Base-by-base conservation (phyloP, 1,284 basidiomycete genomes). In the Athelia psychrophila region DNA sequence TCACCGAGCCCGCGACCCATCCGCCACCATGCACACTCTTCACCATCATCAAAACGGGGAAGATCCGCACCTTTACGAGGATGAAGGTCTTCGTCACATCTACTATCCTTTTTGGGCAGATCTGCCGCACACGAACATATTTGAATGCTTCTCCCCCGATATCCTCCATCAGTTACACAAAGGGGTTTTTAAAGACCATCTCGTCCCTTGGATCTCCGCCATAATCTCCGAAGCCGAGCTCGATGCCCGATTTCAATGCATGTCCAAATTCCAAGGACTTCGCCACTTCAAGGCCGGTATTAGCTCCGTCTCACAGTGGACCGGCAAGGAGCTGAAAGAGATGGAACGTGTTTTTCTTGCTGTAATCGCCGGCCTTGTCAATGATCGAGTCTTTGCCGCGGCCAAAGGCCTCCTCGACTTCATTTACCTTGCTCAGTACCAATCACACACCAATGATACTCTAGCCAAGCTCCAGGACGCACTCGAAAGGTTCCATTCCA, bases 401-500 rank as follows among this genome's bases (percentile, higher is more conserved):
- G 44, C 24, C 4, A 4, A 10, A 8, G 44, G 6, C 5, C 8
- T 56, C 10, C 46, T 60, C 2, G 58, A 60, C 35, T 59, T 57
- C 47, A 44, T 59, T 40, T 53, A 58, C 40, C 35, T 49, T 35
- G 44, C 56, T 2, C 50, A 49, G 15, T 53, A 51, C 25, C 47
- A 50, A 15, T 36, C 33, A 3, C 59, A 56, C 20, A 51, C 57
- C 3, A 51, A 50, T 2, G 49, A 33, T 3, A 59, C 56, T 4
- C 54, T 60, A 23, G 25, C 19, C 10, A 24, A 49, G 12, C 36
- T 60, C 16, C 24, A 52, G 18, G 33, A 51, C 33, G 36, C 54
- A 19, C 47, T 60, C 25, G 35, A 58, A 25, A 6, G 23, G 8
- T 59, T 58, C 44, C 56, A 59, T 35, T 20, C 45, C 12, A 47